Evolutionary conservation across 176 grass and related monocot species (phyloP).

Genomic region (Aegilops speltoides): DNA sequence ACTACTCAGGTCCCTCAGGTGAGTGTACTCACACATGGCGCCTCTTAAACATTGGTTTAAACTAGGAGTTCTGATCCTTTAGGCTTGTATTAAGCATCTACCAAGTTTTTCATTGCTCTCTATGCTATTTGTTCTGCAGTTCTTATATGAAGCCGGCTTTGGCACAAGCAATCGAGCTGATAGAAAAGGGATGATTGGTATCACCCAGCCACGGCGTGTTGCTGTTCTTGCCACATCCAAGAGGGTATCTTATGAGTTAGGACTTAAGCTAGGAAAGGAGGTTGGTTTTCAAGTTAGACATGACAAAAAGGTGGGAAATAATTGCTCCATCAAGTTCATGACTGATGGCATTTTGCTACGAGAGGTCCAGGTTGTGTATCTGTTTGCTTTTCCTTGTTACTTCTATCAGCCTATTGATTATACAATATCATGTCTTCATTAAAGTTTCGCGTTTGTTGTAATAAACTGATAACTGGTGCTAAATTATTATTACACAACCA

Average conservation of each 20-base stretch:
- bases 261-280: slow-evolving; percentile 76
- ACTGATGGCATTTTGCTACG: slow-evolving; percentile 98
- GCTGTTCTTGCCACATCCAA: slow-evolving; percentile 91
- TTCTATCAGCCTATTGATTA: slow-evolving; percentile 26
- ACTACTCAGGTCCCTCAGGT: slow-evolving; percentile 98
- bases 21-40: slow-evolving; percentile 15
- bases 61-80: slow-evolving; percentile 6
- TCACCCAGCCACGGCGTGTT: slow-evolving; percentile 95
- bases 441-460: slow-evolving; percentile 17
- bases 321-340: slow-evolving; percentile 97
- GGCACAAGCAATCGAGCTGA: slow-evolving; percentile 73
- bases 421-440: background rate
- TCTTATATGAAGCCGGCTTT: slow-evolving; percentile 95
- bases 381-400: slow-evolving; percentile 35
- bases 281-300: slow-evolving; percentile 99
- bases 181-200: slow-evolving; percentile 89
- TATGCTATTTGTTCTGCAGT: slow-evolving; percentile 43
- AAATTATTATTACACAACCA: slow-evolving; percentile 10
- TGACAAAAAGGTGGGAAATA: slow-evolving; percentile 77
- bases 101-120: background rate
- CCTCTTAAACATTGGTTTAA: slow-evolving; percentile 36
- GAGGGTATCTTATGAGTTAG: slow-evolving; percentile 87
- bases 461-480: slow-evolving; percentile 11
- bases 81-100: slow-evolving; percentile 16
- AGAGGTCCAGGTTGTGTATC: slow-evolving; percentile 71